Evolutionary conservation across 306 rosid species (phyloP).

Genomic region (Castanospermum australe): DNA sequence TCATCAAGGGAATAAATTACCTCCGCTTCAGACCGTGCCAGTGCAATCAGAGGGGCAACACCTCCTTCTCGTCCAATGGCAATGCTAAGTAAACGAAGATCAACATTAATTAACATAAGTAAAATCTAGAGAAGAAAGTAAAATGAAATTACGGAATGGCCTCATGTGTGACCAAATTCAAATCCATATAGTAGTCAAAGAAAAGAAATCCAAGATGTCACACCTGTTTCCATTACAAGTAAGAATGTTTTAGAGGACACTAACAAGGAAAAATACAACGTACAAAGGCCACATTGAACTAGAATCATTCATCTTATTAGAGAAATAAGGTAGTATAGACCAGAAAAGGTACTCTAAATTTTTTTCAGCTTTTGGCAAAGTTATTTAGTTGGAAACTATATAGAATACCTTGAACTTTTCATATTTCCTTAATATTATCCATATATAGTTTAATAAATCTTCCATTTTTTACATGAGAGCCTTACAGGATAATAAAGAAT

Average conservation of each 20-base stretch:
- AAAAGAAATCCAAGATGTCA: neutral
- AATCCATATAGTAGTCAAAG: neutral
- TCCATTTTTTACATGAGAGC: neutral
- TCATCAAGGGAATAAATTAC: constrained; percentile 46
- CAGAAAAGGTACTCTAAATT: neutral
- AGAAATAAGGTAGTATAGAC: neutral
- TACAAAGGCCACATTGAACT: neutral
- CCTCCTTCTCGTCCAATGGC: constrained; percentile 99
- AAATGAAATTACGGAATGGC: constrained; percentile 8
- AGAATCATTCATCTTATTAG: neutral
- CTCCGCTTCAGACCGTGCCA: constrained; percentile 89
- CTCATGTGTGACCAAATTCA: neutral
- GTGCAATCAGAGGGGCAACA: constrained; percentile 94
- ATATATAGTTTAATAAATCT: neutral
- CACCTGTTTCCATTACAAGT: constrained; percentile 2
- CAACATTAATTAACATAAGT: constrained; percentile 16
- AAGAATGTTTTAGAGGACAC: constrained; percentile 4
- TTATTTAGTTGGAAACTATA: neutral
- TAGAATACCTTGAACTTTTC: neutral
- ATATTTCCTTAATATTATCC: neutral
- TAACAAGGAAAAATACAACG: neutral
- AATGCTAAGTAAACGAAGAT: constrained; percentile 58
- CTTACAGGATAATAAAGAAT: neutral
- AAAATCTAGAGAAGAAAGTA: neutral
- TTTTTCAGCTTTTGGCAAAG: neutral